phyloP scores from a whole-genome alignment of 495 filamentous ascomycete genomes.

The Durotheca rogersii region DNA sequence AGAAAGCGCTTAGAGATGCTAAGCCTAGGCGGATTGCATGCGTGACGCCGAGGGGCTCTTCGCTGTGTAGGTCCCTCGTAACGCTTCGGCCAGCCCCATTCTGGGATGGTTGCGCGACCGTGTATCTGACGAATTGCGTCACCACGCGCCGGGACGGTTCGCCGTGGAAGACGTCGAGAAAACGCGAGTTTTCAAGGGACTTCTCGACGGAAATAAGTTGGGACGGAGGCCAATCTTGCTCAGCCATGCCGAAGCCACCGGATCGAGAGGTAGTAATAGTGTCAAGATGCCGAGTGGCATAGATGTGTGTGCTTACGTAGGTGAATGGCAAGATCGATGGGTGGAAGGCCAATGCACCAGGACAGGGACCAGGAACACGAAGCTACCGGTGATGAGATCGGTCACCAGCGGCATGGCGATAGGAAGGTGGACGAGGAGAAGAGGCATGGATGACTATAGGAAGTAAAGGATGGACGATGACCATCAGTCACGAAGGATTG shows the following conservation, averaged over 20 bases:
- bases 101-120: background rate
- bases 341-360: too few species aligned
- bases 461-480: too few species aligned
- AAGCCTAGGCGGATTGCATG: slow-evolving; percentile 52
- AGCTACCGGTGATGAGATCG: too few species aligned
- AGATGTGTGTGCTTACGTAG: background rate
- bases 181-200: slow-evolving; percentile 13
- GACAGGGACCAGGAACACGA: too few species aligned
- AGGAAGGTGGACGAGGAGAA: too few species aligned
- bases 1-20: slow-evolving; percentile 76
- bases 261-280: background rate
- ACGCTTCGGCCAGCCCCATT: background rate
- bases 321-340: too few species aligned
- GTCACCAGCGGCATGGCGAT: too few species aligned
- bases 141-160: slow-evolving; percentile 10
- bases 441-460: too few species aligned
- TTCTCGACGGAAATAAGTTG: slow-evolving; percentile 18
- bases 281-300: background rate
- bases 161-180: slow-evolving; percentile 10
- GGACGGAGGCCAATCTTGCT: slow-evolving; percentile 10
- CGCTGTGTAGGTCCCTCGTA: background rate
- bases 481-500: too few species aligned
- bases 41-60: background rate
- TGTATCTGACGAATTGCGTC: slow-evolving; percentile 14
- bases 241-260: slow-evolving; percentile 7